Conservation (phyloP, 176 grass and related monocot genomes). For the Phoenix roebelenii region DNA sequence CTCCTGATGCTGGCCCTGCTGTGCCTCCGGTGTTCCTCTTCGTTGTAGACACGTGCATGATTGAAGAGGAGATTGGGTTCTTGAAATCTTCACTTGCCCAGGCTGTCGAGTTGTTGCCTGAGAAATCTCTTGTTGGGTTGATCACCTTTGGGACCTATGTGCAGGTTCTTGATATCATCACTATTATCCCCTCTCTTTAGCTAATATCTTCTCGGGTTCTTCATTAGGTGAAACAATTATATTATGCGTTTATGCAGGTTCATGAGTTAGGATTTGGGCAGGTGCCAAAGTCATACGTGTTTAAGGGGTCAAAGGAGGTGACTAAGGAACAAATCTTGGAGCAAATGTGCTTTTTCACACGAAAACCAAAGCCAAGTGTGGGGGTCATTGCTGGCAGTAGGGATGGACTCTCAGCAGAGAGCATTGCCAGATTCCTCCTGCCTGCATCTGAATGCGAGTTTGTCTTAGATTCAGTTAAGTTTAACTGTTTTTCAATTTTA, state of each 20-base stretch:
- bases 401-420: constrained; percentile 70
- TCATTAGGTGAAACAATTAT: too few relatives aligned
- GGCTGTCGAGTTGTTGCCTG: constrained; percentile 81
- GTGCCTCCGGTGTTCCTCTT: constrained; percentile 71
- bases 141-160: constrained; percentile 90
- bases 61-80: constrained; percentile 85
- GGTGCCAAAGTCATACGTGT: constrained; percentile 84
- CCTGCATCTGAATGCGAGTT: constrained; percentile 89
- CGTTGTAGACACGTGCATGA: constrained; percentile 93
- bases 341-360: constrained; percentile 79
- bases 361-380: constrained; percentile 51
- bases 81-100: constrained; percentile 83
- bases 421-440: constrained; percentile 76
- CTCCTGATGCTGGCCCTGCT: constrained; percentile 30
- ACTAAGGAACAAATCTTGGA: constrained; percentile 90
- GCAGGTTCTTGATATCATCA: constrained; percentile 39
- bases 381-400: constrained; percentile 65
- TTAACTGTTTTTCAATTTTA: background rate
- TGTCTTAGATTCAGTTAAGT: constrained; percentile 82
- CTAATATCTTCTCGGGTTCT: too few relatives aligned
- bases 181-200: background rate
- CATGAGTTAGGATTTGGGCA: constrained; percentile 89
- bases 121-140: constrained; percentile 86
- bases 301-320: constrained; percentile 80
- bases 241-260: constrained; percentile 40